Conservation (phyloP, 768 basidiomycete species). For the Mycena amicta region DNA sequence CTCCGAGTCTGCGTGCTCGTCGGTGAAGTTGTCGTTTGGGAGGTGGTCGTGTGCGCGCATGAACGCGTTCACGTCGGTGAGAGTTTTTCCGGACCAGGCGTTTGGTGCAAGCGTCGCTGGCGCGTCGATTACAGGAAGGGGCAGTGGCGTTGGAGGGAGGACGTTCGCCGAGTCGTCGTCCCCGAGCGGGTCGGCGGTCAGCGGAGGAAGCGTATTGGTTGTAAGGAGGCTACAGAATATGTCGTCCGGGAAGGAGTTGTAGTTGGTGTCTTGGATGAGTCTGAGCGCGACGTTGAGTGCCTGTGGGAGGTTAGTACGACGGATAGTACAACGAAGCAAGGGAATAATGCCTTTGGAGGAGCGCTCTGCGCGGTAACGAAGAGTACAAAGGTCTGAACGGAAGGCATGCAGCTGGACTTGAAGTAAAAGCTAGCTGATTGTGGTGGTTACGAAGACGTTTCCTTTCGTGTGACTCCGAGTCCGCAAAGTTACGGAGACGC, state of each 20-base stretch:
- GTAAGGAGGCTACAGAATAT: background rate
- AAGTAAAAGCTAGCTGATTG: too few relatives aligned
- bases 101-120: background rate
- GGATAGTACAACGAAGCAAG: background rate
- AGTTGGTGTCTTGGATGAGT: background rate
- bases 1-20: background rate
- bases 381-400: too few relatives aligned
- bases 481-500: too few relatives aligned
- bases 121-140: background rate
- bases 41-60: background rate
- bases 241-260: background rate
- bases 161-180: background rate
- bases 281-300: background rate
- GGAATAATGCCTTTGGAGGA: background rate
- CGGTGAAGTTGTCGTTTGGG: background rate
- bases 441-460: too few relatives aligned
- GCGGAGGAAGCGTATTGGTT: background rate
- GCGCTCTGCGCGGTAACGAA: background rate
- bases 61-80: background rate
- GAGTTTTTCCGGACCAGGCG: background rate
- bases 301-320: background rate
- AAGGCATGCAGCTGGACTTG: too few relatives aligned
- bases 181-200: background rate
- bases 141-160: background rate
- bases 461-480: too few relatives aligned